phyloP scores from a whole-genome alignment of 2,329 filamentous ascomycete genomes.

The Elsinoe fawcettii region DNA sequence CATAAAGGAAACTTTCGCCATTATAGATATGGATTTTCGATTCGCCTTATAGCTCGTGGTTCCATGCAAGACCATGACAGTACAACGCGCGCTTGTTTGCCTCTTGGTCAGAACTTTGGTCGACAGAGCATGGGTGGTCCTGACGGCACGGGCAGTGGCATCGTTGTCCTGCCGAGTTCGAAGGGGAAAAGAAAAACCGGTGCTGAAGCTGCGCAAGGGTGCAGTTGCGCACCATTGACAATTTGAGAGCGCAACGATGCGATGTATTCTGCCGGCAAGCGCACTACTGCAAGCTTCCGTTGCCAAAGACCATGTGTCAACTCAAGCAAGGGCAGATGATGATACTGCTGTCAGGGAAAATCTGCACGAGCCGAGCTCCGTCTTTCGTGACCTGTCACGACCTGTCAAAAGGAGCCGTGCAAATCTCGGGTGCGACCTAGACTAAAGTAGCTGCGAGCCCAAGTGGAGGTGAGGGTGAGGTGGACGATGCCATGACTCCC shows the following conservation, averaged over 20 bases:
- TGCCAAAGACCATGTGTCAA: slow-evolving; percentile 10
- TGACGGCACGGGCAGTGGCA: slow-evolving; percentile 4
- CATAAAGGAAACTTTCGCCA: slow-evolving; percentile 10
- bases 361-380: slow-evolving; percentile 6
- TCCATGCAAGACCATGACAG: slow-evolving; percentile 3
- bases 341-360: slow-evolving; percentile 6
- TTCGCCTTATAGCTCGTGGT: background rate
- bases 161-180: background rate
- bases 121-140: background rate
- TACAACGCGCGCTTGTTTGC: slow-evolving; percentile 14
- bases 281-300: slow-evolving; percentile 10
- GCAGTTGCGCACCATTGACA: slow-evolving; percentile 9
- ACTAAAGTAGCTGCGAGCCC: slow-evolving; percentile 7
- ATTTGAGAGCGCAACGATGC: slow-evolving; percentile 9
- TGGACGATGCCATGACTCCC: background rate
- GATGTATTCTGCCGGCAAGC: slow-evolving; percentile 7
- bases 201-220: slow-evolving; percentile 2
- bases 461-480: background rate
- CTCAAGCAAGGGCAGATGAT: slow-evolving; percentile 5
- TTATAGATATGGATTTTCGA: background rate
- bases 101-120: slow-evolving; percentile 7
- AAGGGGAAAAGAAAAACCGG: slow-evolving; percentile 10
- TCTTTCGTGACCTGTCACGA: slow-evolving; percentile 9
- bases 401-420: slow-evolving; percentile 11
- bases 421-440: slow-evolving; percentile 8